Conservation (phyloP, 768 basidiomycete genomes). For the Leccinum sublutescens region DNA sequence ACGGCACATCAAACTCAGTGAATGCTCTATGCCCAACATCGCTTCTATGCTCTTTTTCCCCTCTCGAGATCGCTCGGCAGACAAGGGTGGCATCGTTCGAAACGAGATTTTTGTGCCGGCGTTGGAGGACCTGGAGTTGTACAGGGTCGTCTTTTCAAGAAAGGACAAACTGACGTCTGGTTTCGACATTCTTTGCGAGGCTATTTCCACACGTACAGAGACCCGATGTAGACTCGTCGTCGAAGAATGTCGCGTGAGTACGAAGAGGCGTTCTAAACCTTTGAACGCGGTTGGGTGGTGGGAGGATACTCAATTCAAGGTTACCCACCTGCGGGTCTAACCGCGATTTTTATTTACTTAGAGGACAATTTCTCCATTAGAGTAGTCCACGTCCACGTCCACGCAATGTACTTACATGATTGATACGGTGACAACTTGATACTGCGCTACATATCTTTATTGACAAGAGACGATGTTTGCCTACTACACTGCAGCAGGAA, state of each 20-base stretch:
- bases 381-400: neutral
- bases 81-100: neutral
- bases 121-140: neutral
- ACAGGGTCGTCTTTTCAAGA: neutral
- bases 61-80: neutral
- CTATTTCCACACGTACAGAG: neutral
- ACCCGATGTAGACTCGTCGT: neutral
- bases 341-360: neutral
- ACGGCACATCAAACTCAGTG: constrained; percentile 1
- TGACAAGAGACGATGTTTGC: no score
- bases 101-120: neutral
- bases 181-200: neutral
- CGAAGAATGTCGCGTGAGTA: neutral
- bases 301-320: neutral
- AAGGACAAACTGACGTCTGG: neutral
- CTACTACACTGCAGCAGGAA: no score
- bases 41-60: neutral
- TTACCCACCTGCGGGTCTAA: neutral
- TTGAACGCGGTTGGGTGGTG: neutral
- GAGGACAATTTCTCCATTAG: neutral
- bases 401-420: no score
- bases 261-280: neutral
- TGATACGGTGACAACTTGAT: no score
- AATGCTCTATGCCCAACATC: neutral
- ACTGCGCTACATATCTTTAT: no score